These are phyloP conservation scores for Paramecium caudatum DNA, from an alignment of 73 alveolate species.

Conservation along the genomic window DNA sequence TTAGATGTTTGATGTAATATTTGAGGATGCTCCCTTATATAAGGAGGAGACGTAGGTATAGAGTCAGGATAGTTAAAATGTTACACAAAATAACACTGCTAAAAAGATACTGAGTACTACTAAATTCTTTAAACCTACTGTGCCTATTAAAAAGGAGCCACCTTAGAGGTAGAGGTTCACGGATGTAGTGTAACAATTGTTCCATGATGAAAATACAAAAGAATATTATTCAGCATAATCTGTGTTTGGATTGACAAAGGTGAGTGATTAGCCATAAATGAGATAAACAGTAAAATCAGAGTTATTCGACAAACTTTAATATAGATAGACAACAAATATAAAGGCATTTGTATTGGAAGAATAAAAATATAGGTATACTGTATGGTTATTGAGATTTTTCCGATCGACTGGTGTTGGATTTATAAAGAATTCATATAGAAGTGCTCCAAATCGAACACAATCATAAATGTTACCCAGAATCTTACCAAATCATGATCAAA, in stretches of 20 bases:
- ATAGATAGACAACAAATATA: neutral
- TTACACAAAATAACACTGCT: neutral
- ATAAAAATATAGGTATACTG: slow-evolving; percentile 23
- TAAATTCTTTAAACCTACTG: slow-evolving; percentile 48
- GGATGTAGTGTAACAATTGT: slow-evolving; percentile 41
- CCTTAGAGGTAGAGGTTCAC: slow-evolving; percentile 53
- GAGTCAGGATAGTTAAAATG: slow-evolving; percentile 2
- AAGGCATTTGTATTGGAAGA: slow-evolving; percentile 44
- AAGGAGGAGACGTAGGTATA: slow-evolving; percentile 11
- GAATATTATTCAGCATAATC: slow-evolving; percentile 56
- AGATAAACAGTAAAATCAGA: slow-evolving; percentile 52
- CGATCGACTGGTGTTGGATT: slow-evolving; percentile 66
- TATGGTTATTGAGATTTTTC: neutral
- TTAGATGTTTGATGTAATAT: slow-evolving; percentile 21
- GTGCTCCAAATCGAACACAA: neutral
- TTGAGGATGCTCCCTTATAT: neutral
- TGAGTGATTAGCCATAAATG: slow-evolving; percentile 14
- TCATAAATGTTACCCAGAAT: slow-evolving; percentile 65
- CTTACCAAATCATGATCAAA: neutral
- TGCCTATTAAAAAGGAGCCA: neutral
- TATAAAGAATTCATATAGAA: slow-evolving; percentile 21
- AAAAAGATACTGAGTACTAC: neutral
- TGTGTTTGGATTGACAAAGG: slow-evolving; percentile 45
- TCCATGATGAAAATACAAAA: slow-evolving; percentile 65
- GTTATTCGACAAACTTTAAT: slow-evolving; percentile 15